Percentiles rank a stretch among this genome's conserved stretches.
These are phyloP conservation scores for Sporothrix brasiliensis DNA, from an alignment of 2,329 filamentous ascomycete genomes.

Conservation along the genomic window DNA sequence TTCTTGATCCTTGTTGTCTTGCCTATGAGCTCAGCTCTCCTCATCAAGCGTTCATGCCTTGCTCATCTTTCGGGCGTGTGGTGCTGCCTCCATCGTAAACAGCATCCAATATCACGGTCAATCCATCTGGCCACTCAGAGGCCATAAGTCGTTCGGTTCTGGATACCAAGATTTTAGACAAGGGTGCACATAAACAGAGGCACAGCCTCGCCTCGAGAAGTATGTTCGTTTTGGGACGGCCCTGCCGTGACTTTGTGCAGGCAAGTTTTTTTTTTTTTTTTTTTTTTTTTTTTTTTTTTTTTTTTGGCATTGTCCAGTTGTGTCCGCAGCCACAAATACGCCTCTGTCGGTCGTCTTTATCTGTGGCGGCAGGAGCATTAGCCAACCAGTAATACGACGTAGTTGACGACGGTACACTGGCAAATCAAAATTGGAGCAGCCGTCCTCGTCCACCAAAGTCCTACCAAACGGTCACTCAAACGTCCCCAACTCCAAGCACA, in stretches of 20 bases:
- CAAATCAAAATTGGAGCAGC: not conserved
- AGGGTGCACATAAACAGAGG: not conserved
- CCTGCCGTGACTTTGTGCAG: not conserved
- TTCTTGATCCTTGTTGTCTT: not conserved
- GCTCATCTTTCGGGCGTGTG: not conserved
- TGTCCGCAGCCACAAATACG: not conserved
- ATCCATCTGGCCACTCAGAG: not conserved
- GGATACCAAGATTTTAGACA: not conserved
- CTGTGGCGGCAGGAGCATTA: slow-evolving; percentile 1
- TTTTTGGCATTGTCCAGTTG: not conserved
- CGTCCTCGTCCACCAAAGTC: no score
- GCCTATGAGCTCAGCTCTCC: no score
- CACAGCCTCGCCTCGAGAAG: not conserved
- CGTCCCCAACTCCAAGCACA: not conserved
- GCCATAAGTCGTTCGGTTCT: no score
- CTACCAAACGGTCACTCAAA: not conserved
- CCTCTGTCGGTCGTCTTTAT: slow-evolving; percentile 1
- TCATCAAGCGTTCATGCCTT: not conserved
- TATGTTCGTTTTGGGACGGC: not conserved
- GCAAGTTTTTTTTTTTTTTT: no score
- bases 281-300: no score
- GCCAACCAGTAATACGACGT: not conserved
- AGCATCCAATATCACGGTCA: not conserved
- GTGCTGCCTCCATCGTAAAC: not conserved
- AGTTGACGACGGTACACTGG: not conserved